Conservation (phyloP, 169 alveolate species). For the Eimeria tenella region DNA sequence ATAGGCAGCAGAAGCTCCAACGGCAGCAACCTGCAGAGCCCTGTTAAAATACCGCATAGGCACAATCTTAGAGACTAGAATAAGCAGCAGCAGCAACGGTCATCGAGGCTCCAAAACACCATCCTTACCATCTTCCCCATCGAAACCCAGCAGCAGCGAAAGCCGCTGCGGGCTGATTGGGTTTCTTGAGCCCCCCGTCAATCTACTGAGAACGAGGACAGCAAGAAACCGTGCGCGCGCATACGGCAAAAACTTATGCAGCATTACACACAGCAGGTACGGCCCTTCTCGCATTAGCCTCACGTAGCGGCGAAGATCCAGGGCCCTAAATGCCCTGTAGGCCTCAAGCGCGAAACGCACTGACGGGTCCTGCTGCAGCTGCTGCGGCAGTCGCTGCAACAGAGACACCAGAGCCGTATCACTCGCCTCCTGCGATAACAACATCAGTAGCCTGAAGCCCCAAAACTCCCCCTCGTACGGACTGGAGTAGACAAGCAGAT, state of each 20-base stretch:
- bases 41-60: background rate
- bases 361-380: slow-evolving; percentile 55
- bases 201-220: slow-evolving; percentile 47
- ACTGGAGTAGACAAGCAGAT: slow-evolving; percentile 85
- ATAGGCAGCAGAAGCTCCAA: background rate
- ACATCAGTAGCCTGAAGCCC: slow-evolving; percentile 86
- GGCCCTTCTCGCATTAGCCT: slow-evolving; percentile 43
- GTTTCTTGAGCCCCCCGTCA: slow-evolving; percentile 24
- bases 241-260: slow-evolving; percentile 67
- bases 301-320: slow-evolving; percentile 56
- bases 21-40: background rate
- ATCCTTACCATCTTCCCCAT: slow-evolving; percentile 55
- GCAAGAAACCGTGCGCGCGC: slow-evolving; percentile 71
- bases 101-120: background rate
- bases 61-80: background rate
- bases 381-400: slow-evolving; percentile 72
- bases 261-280: slow-evolving; percentile 44
- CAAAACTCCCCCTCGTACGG: slow-evolving; percentile 92
- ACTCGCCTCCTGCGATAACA: slow-evolving; percentile 62
- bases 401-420: slow-evolving; percentile 60
- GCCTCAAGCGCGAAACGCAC: slow-evolving; percentile 74
- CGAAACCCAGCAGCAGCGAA: slow-evolving; percentile 62
- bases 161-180: slow-evolving; percentile 58
- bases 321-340: slow-evolving; percentile 44
- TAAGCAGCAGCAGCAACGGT: slow-evolving; percentile 12